phyloP scores from a whole-genome alignment of 2,329 filamentous ascomycete genomes.

The Grosmannia penicillata region DNA sequence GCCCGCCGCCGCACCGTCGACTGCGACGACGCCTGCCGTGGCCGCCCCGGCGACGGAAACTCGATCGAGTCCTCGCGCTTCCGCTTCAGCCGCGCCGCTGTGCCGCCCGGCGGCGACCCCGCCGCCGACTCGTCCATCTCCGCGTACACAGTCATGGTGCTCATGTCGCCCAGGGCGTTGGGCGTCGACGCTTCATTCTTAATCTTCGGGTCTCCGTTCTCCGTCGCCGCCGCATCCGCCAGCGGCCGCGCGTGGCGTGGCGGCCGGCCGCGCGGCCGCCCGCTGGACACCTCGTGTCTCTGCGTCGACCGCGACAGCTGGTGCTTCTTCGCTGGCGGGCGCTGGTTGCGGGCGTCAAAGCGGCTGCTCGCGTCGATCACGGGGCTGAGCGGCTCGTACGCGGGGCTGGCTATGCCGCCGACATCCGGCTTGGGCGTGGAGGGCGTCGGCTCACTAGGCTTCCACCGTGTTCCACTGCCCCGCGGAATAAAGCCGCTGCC shows the following conservation, averaged over 20 bases:
- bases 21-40: conserved; percentile 25
- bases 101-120: neutral
- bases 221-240: neutral
- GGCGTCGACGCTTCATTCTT: conserved; percentile 48
- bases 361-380: conserved; percentile 15
- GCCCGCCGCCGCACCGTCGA: conserved; percentile 1
- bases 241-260: neutral
- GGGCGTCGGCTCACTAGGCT: conserved; percentile 33
- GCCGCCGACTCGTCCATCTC: neutral
- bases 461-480: conserved; percentile 42
- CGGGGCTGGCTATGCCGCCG: conserved; percentile 33
- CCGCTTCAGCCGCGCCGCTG: conserved; percentile 29
- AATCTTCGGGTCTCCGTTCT: conserved; percentile 20
- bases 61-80: conserved; percentile 39
- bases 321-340: conserved; percentile 5
- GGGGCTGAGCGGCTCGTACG: conserved; percentile 45
- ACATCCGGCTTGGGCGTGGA: conserved; percentile 34
- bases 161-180: conserved; percentile 34
- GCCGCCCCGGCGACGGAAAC: conserved; percentile 10
- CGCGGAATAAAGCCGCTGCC: conserved; percentile 7
- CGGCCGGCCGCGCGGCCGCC: conserved; percentile 3
- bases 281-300: neutral
- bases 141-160: conserved; percentile 38
- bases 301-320: neutral
- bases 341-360: neutral